Evolutionary conservation across 2,329 filamentous ascomycete genomes (phyloP).

Genomic region (Aspergillus spinulosporus): DNA sequence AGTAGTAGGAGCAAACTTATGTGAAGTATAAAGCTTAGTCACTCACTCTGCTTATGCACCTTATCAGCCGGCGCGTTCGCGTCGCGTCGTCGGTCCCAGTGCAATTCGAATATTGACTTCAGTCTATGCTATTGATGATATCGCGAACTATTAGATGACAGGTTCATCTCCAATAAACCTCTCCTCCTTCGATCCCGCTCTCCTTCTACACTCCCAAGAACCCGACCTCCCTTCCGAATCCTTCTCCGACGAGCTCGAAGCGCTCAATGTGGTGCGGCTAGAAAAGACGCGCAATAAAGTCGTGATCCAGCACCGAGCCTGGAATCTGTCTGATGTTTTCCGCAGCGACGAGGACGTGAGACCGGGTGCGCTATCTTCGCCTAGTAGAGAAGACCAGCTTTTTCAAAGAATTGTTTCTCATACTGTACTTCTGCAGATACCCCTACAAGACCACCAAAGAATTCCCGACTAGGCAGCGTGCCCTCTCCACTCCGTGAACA

Average conservation of each 20-base stretch:
- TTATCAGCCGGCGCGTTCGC: constrained; percentile 7
- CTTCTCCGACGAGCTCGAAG: constrained; percentile 44
- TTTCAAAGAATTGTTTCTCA: background rate
- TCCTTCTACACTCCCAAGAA: constrained; percentile 51
- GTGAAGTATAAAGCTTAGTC: background rate
- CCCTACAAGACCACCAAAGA: constrained; percentile 33
- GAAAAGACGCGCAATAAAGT: constrained; percentile 40
- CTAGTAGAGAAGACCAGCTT: background rate
- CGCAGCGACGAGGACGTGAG: constrained; percentile 45
- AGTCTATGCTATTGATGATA: background rate
- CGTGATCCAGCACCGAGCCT: constrained; percentile 46
- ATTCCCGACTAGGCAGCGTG: constrained; percentile 17
- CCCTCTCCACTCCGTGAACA: constrained; percentile 19
- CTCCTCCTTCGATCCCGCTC: constrained; percentile 54
- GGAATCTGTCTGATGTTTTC: constrained; percentile 46
- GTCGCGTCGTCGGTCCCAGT: constrained; percentile 3
- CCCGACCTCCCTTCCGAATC: constrained; percentile 32
- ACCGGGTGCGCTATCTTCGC: constrained; percentile 29
- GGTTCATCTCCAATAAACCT: constrained; percentile 40
- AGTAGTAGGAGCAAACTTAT: no score
- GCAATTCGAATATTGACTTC: constrained; percentile 13
- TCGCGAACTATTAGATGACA: constrained; percentile 30
- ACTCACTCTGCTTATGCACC: background rate
- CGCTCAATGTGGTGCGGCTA: constrained; percentile 34
- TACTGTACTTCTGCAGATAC: constrained; percentile 32